These are phyloP conservation scores for Hypoxylon lienhwacheense DNA, from an alignment of 495 filamentous ascomycete genomes.

Conservation along the genomic window DNA sequence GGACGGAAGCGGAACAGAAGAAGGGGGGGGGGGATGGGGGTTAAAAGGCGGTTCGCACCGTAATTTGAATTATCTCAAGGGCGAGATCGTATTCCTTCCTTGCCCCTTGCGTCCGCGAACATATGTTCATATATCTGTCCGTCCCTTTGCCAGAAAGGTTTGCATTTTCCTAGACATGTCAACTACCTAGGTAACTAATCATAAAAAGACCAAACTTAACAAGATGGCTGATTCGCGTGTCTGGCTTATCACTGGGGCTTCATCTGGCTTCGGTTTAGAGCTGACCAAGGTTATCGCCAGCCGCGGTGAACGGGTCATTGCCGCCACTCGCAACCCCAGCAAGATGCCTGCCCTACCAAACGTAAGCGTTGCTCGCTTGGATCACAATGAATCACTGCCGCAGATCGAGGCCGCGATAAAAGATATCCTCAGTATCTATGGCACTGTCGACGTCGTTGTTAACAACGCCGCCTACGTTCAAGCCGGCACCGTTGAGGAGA, in stretches of 20 bases:
- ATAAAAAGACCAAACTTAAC: neutral
- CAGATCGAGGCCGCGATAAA: constrained; percentile 35
- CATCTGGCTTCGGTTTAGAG: constrained; percentile 55
- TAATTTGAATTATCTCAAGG: no score
- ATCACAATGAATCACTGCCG: constrained; percentile 41
- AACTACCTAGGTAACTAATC: neutral
- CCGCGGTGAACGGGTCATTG: constrained; percentile 57
- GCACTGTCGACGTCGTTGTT: constrained; percentile 43
- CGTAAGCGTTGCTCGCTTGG: constrained; percentile 38
- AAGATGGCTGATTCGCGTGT: constrained; percentile 36
- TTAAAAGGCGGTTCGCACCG: no score
- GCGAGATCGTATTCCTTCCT: no score
- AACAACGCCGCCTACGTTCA: constrained; percentile 47
- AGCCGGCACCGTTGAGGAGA: constrained; percentile 44
- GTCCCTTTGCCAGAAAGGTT: no score
- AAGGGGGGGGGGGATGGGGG: no score
- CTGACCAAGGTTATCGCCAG: constrained; percentile 49
- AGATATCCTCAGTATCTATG: constrained; percentile 37
- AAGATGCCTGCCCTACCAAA: constrained; percentile 20
- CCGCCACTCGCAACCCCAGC: constrained; percentile 50
- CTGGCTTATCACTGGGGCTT: constrained; percentile 61
- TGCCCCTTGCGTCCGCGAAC: no score
- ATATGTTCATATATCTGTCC: no score
- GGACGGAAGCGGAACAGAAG: no score
- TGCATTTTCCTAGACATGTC: no score